A percentile compares a stretch with the other conserved stretches of the same genome.
phyloP scores from a whole-genome alignment of 805 yeast genomes.

The Suhomyces tanzawaensis region DNA sequence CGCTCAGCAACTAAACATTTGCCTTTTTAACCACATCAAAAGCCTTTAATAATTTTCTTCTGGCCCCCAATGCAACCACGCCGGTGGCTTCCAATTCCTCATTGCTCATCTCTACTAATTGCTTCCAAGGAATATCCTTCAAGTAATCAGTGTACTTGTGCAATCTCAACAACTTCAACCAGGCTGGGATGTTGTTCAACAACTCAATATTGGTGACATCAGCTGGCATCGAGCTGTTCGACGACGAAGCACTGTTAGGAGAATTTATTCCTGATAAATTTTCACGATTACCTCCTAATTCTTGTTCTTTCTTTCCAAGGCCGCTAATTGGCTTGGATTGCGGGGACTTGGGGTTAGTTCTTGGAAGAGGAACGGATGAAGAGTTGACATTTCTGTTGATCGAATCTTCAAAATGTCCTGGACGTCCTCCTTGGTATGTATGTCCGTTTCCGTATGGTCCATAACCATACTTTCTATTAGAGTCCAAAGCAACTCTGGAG shows the following conservation, averaged over 20 bases:
- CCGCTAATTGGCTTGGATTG: constrained; percentile 1
- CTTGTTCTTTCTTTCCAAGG: constrained; percentile 3
- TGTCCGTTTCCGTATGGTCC: constrained; percentile 7
- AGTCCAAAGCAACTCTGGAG: constrained; percentile 49
- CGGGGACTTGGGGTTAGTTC: constrained; percentile 10
- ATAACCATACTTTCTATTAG: constrained; percentile 29
- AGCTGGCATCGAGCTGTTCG: constrained; percentile 37
- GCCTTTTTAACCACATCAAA: constrained; percentile 68
- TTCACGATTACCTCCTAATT: constrained; percentile 5
- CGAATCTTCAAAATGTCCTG: constrained; percentile 28
- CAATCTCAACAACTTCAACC: constrained; percentile 85
- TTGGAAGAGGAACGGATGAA: constrained; percentile 34
- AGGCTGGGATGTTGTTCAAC: constrained; percentile 78
- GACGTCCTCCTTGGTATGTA: constrained; percentile 7
- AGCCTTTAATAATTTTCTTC: constrained; percentile 89
- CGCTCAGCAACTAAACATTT: neutral
- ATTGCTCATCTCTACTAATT: constrained; percentile 70
- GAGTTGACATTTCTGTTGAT: constrained; percentile 36
- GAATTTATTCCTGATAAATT: constrained; percentile 14
- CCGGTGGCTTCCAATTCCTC: constrained; percentile 71
- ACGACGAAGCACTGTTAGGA: constrained; percentile 3
- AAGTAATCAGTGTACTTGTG: constrained; percentile 92
- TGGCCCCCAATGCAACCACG: constrained; percentile 91
- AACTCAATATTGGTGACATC: constrained; percentile 44
- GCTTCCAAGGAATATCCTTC: constrained; percentile 73